Conservation (phyloP, 176 grass and related monocot species). For the bread wheat (Triticum aestivum) region IWGSC_CS_RefSeq_v2.1 NC_057797.1:713515370-713515869, state of each 20-base stretch:
- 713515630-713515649: neutral
- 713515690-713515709: neutral
- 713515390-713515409: neutral
- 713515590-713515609: neutral
- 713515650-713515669: neutral
- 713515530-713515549: neutral
- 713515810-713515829: neutral
- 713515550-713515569: neutral
- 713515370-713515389: neutral
- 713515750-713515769: neutral
- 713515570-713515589: neutral
- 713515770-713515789: neutral
- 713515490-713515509: neutral
- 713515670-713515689: neutral
- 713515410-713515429: neutral
- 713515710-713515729: neutral
- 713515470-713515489: neutral
- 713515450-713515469: too few species aligned
- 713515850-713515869: conserved; percentile 7
- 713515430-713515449: neutral
- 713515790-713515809: neutral
- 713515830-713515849: neutral
- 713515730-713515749: neutral
- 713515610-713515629: neutral
- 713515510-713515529: neutral